Base-by-base conservation (phyloP, 2,329 filamentous ascomycete species). In the Microcyclospora pomicola region DNA sequence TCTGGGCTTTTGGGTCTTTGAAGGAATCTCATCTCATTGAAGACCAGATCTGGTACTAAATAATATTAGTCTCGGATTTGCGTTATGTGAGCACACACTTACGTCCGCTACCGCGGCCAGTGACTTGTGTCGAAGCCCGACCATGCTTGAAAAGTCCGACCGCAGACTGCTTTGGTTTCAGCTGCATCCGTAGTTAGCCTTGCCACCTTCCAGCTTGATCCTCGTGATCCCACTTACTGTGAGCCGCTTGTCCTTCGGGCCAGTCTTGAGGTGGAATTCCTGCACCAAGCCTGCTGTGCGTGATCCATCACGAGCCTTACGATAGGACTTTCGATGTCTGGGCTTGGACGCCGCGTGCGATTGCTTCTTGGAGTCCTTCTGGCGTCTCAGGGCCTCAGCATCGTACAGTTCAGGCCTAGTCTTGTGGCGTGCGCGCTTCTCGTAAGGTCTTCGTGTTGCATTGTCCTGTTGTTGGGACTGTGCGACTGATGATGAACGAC, bases 11-110 rank as follows among this genome's bases (percentile, higher is more conserved):
- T 60, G 45, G 39, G 52, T 39, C 59, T 59, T 38, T 62, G 61
- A 31, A 71, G 47, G 42, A 69, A 70, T 15, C 57, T 62, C 62
- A 69, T 66, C 46, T 69, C 65, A 19, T 66, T 66, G 51, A 71
- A 71, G 19, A 65, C 62, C 31, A 69, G 57, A 50, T 71, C 66
- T 19, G 67, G 67, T 36, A 70, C 67, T 71, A 47, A 40, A 9
- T 46, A 31, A 38, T 44, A 45, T 39, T 38, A 39, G 39, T 35
- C 35, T 37, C 27, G 27, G 3, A 12, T 14, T 12, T 9, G 16
- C 10, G 28, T 31, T 27, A n/a, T 15, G 13, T 39, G 44, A 49
- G 56, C 51, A n/a, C 11, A n/a, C 51, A 66, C 67, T 51, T 46
- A 57, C 55, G 42, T 33, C 53, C 54, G 13, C 38, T 41, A 14